Conservation (phyloP, 768 basidiomycete genomes). For the Mycena polygramma region DNA sequence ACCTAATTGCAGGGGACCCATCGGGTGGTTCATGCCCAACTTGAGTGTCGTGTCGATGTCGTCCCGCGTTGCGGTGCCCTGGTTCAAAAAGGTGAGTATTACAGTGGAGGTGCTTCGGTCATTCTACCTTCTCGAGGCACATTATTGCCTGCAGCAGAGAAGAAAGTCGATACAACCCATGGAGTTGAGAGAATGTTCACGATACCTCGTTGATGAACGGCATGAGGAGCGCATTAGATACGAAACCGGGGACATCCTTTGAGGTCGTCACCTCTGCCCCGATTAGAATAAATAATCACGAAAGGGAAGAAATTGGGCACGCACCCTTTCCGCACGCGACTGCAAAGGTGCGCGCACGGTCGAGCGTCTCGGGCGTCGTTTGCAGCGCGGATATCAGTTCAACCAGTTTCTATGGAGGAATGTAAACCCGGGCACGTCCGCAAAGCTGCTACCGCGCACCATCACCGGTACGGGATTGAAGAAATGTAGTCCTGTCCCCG, state of each 20-base stretch:
- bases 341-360: constrained; percentile 85
- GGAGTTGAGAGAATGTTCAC: constrained; percentile 18
- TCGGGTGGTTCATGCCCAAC: constrained; percentile 94
- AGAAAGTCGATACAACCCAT: not conserved
- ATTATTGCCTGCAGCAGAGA: constrained; percentile 78
- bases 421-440: not conserved
- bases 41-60: constrained; percentile 96
- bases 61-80: constrained; percentile 93
- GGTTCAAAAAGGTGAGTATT: not conserved
- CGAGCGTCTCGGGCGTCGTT: constrained; percentile 83
- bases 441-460: constrained; percentile 59
- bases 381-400: constrained; percentile 95
- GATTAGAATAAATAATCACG: not conserved
- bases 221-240: constrained; percentile 96
- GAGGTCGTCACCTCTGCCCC: constrained; percentile 87
- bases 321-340: constrained; percentile 90
- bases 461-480: constrained; percentile 98
- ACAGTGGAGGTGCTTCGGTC: not conserved
- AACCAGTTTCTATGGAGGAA: constrained; percentile 79
- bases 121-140: constrained; percentile 85
- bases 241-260: constrained; percentile 94
- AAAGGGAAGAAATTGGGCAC: constrained; percentile 16
- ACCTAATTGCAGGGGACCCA: constrained; percentile 94
- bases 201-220: constrained; percentile 94
- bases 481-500: constrained; percentile 81